phyloP scores from a whole-genome alignment of 2,329 filamentous ascomycete species.

The Diaporthe vexans region DNA sequence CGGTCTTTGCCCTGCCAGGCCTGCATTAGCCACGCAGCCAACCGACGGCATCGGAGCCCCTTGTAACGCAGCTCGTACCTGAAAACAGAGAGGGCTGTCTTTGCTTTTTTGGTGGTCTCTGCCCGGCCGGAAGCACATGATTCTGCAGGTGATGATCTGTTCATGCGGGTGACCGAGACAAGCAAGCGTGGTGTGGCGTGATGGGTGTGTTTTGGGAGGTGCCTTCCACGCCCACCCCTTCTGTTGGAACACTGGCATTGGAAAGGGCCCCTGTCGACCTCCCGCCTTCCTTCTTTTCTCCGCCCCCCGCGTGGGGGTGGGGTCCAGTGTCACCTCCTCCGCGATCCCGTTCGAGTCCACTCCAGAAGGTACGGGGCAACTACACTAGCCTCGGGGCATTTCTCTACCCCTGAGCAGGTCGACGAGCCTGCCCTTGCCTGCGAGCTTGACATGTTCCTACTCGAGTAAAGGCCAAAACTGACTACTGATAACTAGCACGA shows the following conservation, averaged over 20 bases:
- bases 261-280: neutral
- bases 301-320: conserved; percentile 24
- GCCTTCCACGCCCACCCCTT: neutral
- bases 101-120: neutral
- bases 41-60: neutral
- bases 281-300: neutral
- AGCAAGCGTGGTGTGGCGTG: conserved; percentile 26
- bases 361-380: neutral
- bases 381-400: neutral
- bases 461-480: neutral
- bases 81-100: neutral
- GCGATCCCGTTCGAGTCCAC: conserved; percentile 21
- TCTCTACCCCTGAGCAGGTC: neutral
- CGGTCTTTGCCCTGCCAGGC: neutral
- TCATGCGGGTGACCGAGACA: conserved; percentile 29
- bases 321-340: conserved; percentile 19
- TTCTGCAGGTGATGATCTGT: conserved; percentile 29
- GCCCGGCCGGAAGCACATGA: neutral
- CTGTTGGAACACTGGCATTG: neutral
- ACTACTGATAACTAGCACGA: neutral
- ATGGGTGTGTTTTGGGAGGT: neutral
- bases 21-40: conserved; percentile 30
- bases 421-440: neutral
- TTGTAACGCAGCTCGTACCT: neutral
- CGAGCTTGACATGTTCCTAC: neutral